Conservation (phyloP, 805 yeast species). For the Candida mattraensis region DNA sequence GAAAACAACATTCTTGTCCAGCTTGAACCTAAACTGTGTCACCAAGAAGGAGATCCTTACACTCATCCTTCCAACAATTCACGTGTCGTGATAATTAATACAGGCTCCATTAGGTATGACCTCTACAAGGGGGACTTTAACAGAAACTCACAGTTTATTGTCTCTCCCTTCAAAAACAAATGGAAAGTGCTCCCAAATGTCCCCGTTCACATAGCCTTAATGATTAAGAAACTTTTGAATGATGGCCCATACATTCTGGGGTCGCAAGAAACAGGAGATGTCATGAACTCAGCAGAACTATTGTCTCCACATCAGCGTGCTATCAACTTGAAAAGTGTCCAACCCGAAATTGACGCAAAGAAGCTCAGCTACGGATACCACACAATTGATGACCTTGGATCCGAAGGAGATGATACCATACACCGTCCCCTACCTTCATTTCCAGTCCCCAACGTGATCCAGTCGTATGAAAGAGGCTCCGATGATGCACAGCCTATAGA, state of each 20-base stretch:
- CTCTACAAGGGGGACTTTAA: constrained; percentile 83
- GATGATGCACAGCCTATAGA: constrained; percentile 44
- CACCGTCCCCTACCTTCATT: constrained; percentile 59
- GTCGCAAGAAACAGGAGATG: no score
- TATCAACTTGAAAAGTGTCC: constrained; percentile 6
- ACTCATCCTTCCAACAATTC: constrained; percentile 32
- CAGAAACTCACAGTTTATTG: constrained; percentile 72
- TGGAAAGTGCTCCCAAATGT: constrained; percentile 69
- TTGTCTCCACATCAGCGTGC: constrained; percentile 29
- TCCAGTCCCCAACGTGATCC: constrained; percentile 79
- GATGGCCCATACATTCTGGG: constrained; percentile 42
- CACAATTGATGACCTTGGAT: constrained; percentile 82
- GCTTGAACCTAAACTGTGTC: constrained; percentile 27
- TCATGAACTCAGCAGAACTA: constrained; percentile 6
- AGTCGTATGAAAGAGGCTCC: constrained; percentile 39
- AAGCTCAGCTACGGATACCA: constrained; percentile 63
- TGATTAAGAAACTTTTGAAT: constrained; percentile 58
- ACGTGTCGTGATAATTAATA: constrained; percentile 68
- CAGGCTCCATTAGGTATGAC: constrained; percentile 89
- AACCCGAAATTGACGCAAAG: constrained; percentile 2
- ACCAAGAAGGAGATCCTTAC: constrained; percentile 9
- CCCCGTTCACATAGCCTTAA: constrained; percentile 56
- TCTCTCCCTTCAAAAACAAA: constrained; percentile 79
- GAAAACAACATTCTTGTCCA: constrained; percentile 50
- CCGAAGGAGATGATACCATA: constrained; percentile 81